phyloP scores from a whole-genome alignment of 306 rosid species.

The Quercus parvula region DNA sequence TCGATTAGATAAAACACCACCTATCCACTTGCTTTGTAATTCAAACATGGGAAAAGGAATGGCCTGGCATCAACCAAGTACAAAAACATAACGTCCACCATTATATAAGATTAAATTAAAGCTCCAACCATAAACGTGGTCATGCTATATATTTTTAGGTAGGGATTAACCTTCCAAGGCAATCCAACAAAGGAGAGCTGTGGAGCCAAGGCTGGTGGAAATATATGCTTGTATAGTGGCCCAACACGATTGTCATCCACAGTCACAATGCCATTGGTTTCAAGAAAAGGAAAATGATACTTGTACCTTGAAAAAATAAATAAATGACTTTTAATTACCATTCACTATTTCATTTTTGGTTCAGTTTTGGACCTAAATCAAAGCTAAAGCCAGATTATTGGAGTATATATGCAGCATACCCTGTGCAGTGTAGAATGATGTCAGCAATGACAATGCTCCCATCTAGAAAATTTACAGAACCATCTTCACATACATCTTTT shows the following conservation, averaged over 20 bases:
- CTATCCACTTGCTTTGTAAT: constrained; percentile 82
- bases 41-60: constrained; percentile 55
- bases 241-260: constrained; percentile 71
- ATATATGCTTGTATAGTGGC: constrained; percentile 77
- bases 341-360: not conserved
- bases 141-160: not conserved
- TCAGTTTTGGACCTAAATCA: not conserved
- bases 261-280: constrained; percentile 50
- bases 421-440: constrained; percentile 72
- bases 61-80: constrained; percentile 38
- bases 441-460: constrained; percentile 52
- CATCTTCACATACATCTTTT: constrained; percentile 55
- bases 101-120: not conserved
- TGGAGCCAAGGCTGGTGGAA: constrained; percentile 68
- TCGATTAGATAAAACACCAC: constrained; percentile 54
- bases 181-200: constrained; percentile 80
- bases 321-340: not conserved
- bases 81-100: not conserved
- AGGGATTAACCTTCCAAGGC: constrained; percentile 52
- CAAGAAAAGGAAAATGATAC: constrained; percentile 65
- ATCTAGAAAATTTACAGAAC: constrained; percentile 54
- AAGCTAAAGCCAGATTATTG: not conserved
- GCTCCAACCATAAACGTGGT: not conserved
- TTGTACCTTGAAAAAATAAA: constrained; percentile 45
- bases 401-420: constrained; percentile 36